A percentile compares a stretch with the other conserved stretches of the same genome.
Evolutionary conservation across 2,329 filamentous ascomycete species (phyloP).

Genomic region (Aspergillus quadricinctus): DNA sequence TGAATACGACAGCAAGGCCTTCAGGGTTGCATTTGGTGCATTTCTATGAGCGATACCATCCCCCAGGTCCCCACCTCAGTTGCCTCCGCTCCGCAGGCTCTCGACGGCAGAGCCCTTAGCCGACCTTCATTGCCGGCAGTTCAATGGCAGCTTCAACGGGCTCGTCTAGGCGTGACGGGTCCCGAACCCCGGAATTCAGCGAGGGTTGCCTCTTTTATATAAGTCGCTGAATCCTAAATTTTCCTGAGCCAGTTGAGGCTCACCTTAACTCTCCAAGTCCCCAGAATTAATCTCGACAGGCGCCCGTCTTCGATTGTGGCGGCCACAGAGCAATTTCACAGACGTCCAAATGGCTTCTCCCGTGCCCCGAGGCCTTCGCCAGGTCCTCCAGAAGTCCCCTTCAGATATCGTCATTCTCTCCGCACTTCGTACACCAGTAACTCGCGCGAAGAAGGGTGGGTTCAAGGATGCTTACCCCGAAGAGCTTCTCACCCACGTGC

Average conservation of each 20-base stretch:
- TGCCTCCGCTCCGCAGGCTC: slow-evolving; percentile 13
- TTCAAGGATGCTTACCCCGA: slow-evolving; percentile 89
- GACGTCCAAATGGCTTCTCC: slow-evolving; percentile 41
- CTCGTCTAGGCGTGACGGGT: slow-evolving; percentile 16
- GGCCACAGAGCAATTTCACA: neutral
- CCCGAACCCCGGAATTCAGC: slow-evolving; percentile 27
- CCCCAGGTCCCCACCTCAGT: neutral
- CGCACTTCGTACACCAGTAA: slow-evolving; percentile 82
- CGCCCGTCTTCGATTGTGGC: neutral
- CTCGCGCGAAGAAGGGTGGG: slow-evolving; percentile 74
- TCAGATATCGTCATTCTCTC: slow-evolving; percentile 85
- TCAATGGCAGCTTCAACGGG: slow-evolving; percentile 18
- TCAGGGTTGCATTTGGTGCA: neutral
- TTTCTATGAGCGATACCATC: neutral
- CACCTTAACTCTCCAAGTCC: neutral
- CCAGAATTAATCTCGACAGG: neutral
- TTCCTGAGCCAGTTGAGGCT: neutral
- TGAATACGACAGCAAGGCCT: neutral
- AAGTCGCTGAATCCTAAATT: slow-evolving; percentile 9
- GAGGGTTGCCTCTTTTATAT: slow-evolving; percentile 38
- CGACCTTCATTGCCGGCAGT: slow-evolving; percentile 33
- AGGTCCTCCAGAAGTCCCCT: slow-evolving; percentile 73
- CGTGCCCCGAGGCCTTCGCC: slow-evolving; percentile 63
- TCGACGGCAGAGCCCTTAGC: slow-evolving; percentile 33
- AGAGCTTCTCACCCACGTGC: slow-evolving; percentile 66